Conservation (phyloP, 495 filamentous ascomycete genomes). For the Xylaria venustula region DNA sequence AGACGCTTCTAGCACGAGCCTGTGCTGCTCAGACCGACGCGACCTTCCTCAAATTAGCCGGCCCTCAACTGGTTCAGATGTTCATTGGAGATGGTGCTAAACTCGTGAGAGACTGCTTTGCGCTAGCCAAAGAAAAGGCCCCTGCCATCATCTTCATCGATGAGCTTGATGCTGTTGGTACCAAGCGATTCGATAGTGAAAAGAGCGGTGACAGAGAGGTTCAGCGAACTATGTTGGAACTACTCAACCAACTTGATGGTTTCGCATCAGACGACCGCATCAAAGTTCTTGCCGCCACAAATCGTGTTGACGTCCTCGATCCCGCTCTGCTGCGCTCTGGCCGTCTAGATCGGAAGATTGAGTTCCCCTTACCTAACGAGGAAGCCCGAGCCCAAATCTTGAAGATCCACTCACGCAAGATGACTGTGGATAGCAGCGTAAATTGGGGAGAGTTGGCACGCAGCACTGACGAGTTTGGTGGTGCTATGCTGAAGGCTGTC, state of each 20-base stretch:
- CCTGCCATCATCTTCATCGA: slow-evolving; percentile 99
- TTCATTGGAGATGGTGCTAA: slow-evolving; percentile 99
- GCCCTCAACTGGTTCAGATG: slow-evolving; percentile 99
- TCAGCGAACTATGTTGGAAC: slow-evolving; percentile 97
- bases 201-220: slow-evolving; percentile 98
- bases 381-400: slow-evolving; percentile 97
- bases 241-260: slow-evolving; percentile 97
- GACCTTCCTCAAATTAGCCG: slow-evolving; percentile 98
- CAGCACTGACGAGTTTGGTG: slow-evolving; percentile 98
- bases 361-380: slow-evolving; percentile 99
- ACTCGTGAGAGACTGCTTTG: slow-evolving; percentile 95
- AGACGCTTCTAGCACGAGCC: slow-evolving; percentile 94
- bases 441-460: slow-evolving; percentile 97
- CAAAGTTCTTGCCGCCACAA: slow-evolving; percentile 97
- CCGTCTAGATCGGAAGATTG: slow-evolving; percentile 96
- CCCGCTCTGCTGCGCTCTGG: slow-evolving; percentile 91
- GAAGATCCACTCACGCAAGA: slow-evolving; percentile 96
- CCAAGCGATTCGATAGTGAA: slow-evolving; percentile 98
- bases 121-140: slow-evolving; percentile 95
- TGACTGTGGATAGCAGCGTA: slow-evolving; percentile 89
- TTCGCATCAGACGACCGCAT: slow-evolving; percentile 99
- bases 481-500: slow-evolving; percentile 95
- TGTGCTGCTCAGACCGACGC: slow-evolving; percentile 98
- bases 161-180: slow-evolving; percentile 94
- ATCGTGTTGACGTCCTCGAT: slow-evolving; percentile 96